phyloP scores from a whole-genome alignment of 129 eudicot genomes.

The Rutidosis leptorrhynchoides region DNA sequence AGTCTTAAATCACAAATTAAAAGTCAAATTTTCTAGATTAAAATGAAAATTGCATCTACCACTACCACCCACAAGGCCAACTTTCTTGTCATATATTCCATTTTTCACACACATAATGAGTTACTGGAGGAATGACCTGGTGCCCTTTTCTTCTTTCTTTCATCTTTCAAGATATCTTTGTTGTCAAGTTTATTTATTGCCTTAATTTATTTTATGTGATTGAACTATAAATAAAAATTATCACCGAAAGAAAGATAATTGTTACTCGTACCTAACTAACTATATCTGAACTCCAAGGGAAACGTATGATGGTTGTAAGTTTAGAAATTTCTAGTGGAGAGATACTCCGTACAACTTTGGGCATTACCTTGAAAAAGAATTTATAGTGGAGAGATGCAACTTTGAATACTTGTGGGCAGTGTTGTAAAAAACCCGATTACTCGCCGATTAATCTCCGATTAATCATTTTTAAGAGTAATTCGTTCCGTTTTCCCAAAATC shows the following conservation, averaged over 20 bases:
- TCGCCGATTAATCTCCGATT: too few relatives aligned
- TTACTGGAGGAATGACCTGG: slow-evolving; percentile 19
- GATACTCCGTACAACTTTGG: too few relatives aligned
- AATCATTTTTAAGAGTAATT: too few relatives aligned
- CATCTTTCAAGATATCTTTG: slow-evolving; percentile 29
- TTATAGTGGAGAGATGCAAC: too few relatives aligned
- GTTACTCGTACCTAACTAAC: neutral
- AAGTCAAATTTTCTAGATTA: slow-evolving; percentile 1
- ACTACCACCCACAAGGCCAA: slow-evolving; percentile 28
- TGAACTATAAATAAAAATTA: neutral
- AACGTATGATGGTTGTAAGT: too few relatives aligned
- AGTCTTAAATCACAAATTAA: neutral
- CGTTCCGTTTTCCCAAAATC: too few relatives aligned
- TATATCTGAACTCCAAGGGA: too few relatives aligned
- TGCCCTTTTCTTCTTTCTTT: slow-evolving; percentile 31
- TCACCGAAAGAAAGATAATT: neutral
- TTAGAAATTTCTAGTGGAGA: too few relatives aligned
- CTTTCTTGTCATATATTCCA: slow-evolving; percentile 34
- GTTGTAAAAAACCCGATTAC: too few relatives aligned
- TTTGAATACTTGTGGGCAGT: too few relatives aligned
- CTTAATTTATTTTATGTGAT: slow-evolving; percentile 22
- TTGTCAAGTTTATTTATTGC: slow-evolving; percentile 26
- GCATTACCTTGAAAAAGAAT: too few relatives aligned
- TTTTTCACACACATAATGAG: slow-evolving; percentile 19
- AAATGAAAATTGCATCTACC: slow-evolving; percentile 16